Base-by-base conservation (phyloP, 2,329 filamentous ascomycete genomes). In the Aureobasidium sp. region DNA sequence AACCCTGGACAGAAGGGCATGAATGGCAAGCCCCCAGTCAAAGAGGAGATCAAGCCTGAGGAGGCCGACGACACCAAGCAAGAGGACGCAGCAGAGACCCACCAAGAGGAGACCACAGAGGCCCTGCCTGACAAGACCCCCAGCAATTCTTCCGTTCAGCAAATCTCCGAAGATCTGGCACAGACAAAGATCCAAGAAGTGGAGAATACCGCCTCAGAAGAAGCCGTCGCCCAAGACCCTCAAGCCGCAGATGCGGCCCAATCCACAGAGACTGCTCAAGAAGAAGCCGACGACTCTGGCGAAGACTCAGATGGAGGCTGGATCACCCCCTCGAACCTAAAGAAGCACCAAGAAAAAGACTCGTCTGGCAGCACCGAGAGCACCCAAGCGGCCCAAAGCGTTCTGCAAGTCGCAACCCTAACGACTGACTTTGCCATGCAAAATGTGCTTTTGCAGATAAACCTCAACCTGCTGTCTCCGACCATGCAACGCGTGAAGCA, bases 351-450 rank as follows among this genome's bases (percentile, higher is more conserved):
- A 76, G 84, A 83, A 62, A 82, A 85, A 70, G 86, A 93, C 67
- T 75, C 79, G 21, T 67, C 68, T 51, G 72, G 74, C 27, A 74
- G 77, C 23, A 75, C 75, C 6, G 73, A 78, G 1, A 72, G 77
- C 57, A 73, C 77, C 51, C 61, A 65, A 17, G 72, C 80, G 1
- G 79, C 83, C 58, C 79, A 83, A 37, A 82, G 83, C 63, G 84
- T 83, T 13, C 87, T 96, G 67, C 87, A 95, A 74, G 90, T 89
- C 17, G 93, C 91, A n/a, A 86, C 93, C 46, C 87, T 97, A 70
- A 97, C 94, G 1, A 91, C 88, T 60, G 94, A 99, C 78, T 97
- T 89, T 75, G 93, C 94, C 60, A 95, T 99, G 90, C 93, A 97
- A 77, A 97, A 97, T 72, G 91, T 97, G 8, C 83, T 94, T 1